Base-by-base conservation (phyloP, 305 asterid genomes). In the Ilex paraguariensis region DNA sequence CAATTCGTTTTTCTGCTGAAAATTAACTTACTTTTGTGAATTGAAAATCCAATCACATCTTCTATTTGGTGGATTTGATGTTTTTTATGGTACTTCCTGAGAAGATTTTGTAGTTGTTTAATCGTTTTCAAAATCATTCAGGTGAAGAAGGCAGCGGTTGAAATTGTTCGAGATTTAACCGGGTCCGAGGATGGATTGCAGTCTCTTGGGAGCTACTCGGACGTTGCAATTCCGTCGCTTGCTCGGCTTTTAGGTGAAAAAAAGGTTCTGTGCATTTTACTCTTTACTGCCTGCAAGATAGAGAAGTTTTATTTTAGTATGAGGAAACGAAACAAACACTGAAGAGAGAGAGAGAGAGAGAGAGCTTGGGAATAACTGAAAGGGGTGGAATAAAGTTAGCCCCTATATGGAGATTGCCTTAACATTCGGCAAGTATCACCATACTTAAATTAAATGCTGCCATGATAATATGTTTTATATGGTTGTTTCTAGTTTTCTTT, bases 141-240 rank as follows among this genome's bases (percentile, higher is more conserved):
- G 97, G 84, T 93, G 72, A 84, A 74, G 78, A 90, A 86, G 55
- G 84, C 84, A 39, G 97, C 96, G 3, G 96, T 87, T 32, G 76
- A 67, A 67, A 90, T 93, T 36, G 81, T 90, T 73, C 86, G 99
- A 55, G 96, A 90, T 74, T 93, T 79, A 65, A 93, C 96, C 52
- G 99, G 99, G 39, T 83, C 95, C 15, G 99, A 90, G 57, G 97
- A 90, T 70, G 97, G 95, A 54, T 70, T 93, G 56, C 70, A 67
- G 73, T 86, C 96, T 65, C 85, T 93, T 42, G 89, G 75, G 36
- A 83, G 74, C 60, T 83, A 90, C 75, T 71, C 77, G 13, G n/a
- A 49, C 21, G 73, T 75, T 56, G 89, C 79, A 54, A 40, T 87
- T 71, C 87, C 95, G 52, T 73, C 92, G 31, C 72, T 93, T 54